Percentiles rank a stretch among this genome's conserved stretches.
Evolutionary conservation across 768 basidiomycete genomes (phyloP).

Genomic region (Boletales sp.): DNA sequence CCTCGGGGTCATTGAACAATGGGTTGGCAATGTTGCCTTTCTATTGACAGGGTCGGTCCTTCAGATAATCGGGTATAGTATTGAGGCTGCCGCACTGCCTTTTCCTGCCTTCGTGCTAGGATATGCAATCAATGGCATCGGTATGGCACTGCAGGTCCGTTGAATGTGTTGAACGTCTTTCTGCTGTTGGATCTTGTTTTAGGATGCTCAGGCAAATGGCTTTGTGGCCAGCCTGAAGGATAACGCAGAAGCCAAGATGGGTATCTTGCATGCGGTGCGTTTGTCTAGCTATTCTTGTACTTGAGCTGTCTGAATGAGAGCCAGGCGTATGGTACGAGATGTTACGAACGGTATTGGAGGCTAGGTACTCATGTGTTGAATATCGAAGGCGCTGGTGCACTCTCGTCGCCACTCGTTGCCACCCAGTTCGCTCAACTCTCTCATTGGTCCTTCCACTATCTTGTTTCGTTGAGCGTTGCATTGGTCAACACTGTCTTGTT

Average conservation of each 20-base stretch:
- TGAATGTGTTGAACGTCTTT: not conserved
- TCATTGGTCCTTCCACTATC: conserved; percentile 78
- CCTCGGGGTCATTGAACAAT: too few relatives aligned
- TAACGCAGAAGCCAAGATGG: conserved; percentile 39
- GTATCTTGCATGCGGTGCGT: conserved; percentile 37
- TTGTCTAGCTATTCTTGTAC: conserved; percentile 26
- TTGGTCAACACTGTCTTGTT: conserved; percentile 52
- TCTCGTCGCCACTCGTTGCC: conserved; percentile 68
- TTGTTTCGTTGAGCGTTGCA: conserved; percentile 67
- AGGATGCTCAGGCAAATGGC: conserved; percentile 50
- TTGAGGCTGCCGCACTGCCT: conserved; percentile 41
- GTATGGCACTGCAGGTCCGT: conserved; percentile 44
- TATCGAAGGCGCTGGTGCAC: conserved; percentile 56
- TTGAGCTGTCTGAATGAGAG: not conserved
- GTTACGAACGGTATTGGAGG: not conserved
- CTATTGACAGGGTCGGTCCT: conserved; percentile 20
- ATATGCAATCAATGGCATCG: conserved; percentile 43
- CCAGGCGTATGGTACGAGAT: conserved; percentile 33
- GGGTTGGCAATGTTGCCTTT: too few relatives aligned
- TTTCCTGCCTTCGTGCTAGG: conserved; percentile 44
- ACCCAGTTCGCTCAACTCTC: conserved; percentile 71
- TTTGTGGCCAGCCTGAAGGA: conserved; percentile 40
- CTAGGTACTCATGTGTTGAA: conserved; percentile 6
- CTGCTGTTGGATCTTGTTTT: not conserved
- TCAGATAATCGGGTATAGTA: conserved; percentile 30